phyloP scores from a whole-genome alignment of 2,329 filamentous ascomycete genomes.

The Coccinonectria pachysandricola region DNA sequence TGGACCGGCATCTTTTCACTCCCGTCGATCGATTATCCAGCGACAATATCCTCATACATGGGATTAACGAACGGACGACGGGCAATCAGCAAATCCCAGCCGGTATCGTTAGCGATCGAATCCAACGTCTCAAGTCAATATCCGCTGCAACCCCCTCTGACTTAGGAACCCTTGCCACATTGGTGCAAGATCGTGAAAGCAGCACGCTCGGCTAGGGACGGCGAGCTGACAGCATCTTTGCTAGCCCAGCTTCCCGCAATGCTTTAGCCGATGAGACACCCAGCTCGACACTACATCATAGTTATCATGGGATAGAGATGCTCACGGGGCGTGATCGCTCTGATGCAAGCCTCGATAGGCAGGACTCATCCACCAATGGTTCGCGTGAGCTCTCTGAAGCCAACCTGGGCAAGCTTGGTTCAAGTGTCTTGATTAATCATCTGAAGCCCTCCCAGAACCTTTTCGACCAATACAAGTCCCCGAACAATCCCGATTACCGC shows the following conservation, averaged over 20 bases:
- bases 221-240: slow-evolving; percentile 14
- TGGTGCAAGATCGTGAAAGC: slow-evolving; percentile 15
- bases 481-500: too few relatives aligned
- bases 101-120: slow-evolving; percentile 20
- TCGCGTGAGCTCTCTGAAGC: slow-evolving; percentile 2
- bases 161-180: too few relatives aligned
- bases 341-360: not conserved
- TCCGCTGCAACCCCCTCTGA: too few relatives aligned
- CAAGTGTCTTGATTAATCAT: slow-evolving; percentile 6
- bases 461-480: too few relatives aligned
- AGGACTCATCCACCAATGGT: slow-evolving; percentile 1
- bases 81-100: too few relatives aligned
- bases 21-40: too few relatives aligned
- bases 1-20: too few relatives aligned
- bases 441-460: too few relatives aligned
- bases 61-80: too few relatives aligned
- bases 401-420: slow-evolving; percentile 2
- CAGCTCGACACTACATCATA: slow-evolving; percentile 11
- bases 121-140: slow-evolving; percentile 19
- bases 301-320: slow-evolving; percentile 10
- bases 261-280: slow-evolving; percentile 11
- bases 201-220: slow-evolving; percentile 19
- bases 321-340: slow-evolving; percentile 5
- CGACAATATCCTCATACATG: too few relatives aligned
- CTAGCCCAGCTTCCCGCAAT: slow-evolving; percentile 17